Conservation (phyloP, 805 yeast genomes). For the Pichia kluyveri region DNA sequence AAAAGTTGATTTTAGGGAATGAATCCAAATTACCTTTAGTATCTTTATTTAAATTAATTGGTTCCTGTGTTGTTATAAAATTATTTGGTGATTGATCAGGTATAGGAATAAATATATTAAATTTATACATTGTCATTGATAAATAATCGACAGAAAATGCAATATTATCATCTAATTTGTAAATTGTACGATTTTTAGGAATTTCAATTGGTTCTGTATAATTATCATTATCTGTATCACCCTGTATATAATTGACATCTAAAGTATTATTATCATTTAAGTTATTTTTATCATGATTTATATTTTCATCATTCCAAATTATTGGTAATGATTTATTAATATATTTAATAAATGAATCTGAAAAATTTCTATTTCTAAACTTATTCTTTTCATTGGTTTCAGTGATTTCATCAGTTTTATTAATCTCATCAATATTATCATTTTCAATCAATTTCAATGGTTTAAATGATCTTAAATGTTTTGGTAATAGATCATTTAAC, state of each 20-base stretch:
- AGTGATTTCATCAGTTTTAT: neutral
- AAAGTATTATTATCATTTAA: neutral
- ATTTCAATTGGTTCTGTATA: too few relatives aligned
- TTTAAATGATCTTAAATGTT: constrained; percentile 1
- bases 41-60: neutral
- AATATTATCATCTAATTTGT: constrained; percentile 12
- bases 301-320: neutral
- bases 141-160: constrained; percentile 17
- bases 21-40: neutral
- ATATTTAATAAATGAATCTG: neutral
- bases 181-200: constrained; percentile 6
- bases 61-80: constrained; percentile 14
- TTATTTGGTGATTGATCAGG: constrained; percentile 13
- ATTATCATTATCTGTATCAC: too few relatives aligned
- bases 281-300: neutral
- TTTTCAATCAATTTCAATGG: neutral
- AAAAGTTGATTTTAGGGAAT: constrained; percentile 2
- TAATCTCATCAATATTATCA: neutral
- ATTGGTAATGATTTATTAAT: constrained; percentile 1
- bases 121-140: constrained; percentile 10
- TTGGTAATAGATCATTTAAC: constrained; percentile 1
- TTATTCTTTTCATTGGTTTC: neutral
- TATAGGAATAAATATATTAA: constrained; percentile 20
- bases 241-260: too few relatives aligned
- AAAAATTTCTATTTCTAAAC: constrained; percentile 1